Conservation (phyloP, 2,329 filamentous ascomycete genomes). For the Pseudomassariella vexata region DNA sequence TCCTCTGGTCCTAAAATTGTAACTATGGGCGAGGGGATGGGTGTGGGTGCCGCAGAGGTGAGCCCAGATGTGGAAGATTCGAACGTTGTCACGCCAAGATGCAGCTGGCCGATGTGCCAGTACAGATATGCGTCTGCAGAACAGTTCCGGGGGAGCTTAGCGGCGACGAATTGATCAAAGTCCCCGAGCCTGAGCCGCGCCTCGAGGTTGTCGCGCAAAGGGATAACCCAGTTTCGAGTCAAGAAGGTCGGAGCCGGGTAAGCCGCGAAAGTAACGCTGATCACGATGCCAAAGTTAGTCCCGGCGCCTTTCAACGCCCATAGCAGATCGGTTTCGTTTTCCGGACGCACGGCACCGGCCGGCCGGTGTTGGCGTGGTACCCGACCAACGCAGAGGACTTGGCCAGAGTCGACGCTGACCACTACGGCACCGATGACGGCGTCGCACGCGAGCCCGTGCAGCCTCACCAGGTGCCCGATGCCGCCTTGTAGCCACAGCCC, state of each 20-base stretch:
- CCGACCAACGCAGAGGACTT: conserved; percentile 43
- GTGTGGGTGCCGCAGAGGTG: conserved; percentile 7
- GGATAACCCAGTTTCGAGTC: conserved; percentile 33
- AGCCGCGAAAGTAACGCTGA: conserved; percentile 46
- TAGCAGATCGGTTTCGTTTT: conserved; percentile 45
- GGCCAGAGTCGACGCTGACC: conserved; percentile 41
- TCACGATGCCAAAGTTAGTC: conserved; percentile 52
- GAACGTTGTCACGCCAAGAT: conserved; percentile 46
- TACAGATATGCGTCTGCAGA: conserved; percentile 55
- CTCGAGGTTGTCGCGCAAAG: conserved; percentile 23
- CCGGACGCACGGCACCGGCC: conserved; percentile 29
- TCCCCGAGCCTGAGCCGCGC: conserved; percentile 28
- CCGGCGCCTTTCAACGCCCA: conserved; percentile 56
- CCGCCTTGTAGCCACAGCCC: conserved; percentile 61
- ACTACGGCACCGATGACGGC: conserved; percentile 54
- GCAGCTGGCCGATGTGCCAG: conserved; percentile 35
- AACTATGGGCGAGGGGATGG: conserved; percentile 7
- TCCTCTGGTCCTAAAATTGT: conserved; percentile 27
- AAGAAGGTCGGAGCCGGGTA: conserved; percentile 33
- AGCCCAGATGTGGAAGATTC: conserved; percentile 27
- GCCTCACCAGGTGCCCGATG: conserved; percentile 52
- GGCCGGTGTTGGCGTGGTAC: conserved; percentile 42
- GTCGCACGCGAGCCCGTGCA: conserved; percentile 54
- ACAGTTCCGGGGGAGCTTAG: conserved; percentile 30
- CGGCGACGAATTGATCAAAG: conserved; percentile 33